Evolutionary conservation across 768 basidiomycete genomes (phyloP).

Genomic region (Nidularia sp.): DNA sequence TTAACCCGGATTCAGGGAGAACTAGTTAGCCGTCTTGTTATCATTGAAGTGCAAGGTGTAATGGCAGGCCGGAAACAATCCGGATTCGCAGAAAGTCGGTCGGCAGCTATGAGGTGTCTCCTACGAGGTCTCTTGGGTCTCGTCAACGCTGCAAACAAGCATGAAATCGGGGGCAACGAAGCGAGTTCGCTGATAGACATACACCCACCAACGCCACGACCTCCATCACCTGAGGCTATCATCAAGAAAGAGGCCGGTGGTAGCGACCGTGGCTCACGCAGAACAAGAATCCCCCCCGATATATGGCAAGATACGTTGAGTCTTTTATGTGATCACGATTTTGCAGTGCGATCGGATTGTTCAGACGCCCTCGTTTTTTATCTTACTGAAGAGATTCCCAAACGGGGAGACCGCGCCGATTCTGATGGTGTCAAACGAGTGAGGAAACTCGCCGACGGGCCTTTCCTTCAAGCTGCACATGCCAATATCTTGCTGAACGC

Average conservation of each 20-base stretch:
- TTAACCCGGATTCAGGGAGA: constrained; percentile 47
- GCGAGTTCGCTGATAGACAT: too few species aligned
- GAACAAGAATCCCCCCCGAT: constrained; percentile 72
- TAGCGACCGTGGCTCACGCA: constrained; percentile 40
- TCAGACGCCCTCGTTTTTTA: constrained; percentile 71
- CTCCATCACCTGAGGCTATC: constrained; percentile 18
- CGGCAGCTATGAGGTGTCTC: constrained; percentile 67
- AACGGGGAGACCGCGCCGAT: constrained; percentile 47
- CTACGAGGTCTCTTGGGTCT: constrained; percentile 69
- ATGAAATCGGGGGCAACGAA: constrained; percentile 5
- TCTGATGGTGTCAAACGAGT: constrained; percentile 42
- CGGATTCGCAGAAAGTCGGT: constrained; percentile 33
- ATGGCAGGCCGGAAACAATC: constrained; percentile 29
- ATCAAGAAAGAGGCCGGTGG: constrained; percentile 20
- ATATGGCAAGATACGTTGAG: constrained; percentile 90
- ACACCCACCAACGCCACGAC: too few species aligned
- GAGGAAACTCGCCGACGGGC: constrained; percentile 44
- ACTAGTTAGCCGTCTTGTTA: constrained; percentile 67
- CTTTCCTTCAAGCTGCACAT: constrained; percentile 40
- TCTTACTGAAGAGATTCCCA: constrained; percentile 71
- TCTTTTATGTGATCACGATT: constrained; percentile 76
- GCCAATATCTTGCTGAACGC: constrained; percentile 44
- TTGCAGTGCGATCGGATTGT: constrained; percentile 77
- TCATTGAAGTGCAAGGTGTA: constrained; percentile 64
- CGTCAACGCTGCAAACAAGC: constrained; percentile 56